These are phyloP conservation scores for Tylopilus sp. DNA, from an alignment of 1,284 basidiomycete species.

Conservation along the genomic window DNA sequence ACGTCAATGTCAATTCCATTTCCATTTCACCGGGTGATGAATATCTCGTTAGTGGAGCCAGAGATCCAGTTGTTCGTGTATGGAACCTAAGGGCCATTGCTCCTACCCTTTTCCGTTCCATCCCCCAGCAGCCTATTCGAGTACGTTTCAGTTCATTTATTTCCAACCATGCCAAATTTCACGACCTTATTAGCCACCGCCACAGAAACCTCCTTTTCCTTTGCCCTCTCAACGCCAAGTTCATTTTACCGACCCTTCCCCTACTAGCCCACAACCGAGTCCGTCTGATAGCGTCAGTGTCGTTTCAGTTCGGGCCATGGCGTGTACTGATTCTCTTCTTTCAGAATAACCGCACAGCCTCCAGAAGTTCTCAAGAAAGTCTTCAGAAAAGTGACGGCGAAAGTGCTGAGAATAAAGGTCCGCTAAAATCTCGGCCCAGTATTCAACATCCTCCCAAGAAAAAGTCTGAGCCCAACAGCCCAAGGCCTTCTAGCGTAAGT, in stretches of 20 bases:
- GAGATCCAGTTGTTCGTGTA: conserved; percentile 25
- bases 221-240: too few species aligned
- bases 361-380: too few species aligned
- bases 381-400: too few species aligned
- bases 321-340: neutral
- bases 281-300: too few species aligned
- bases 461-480: too few species aligned
- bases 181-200: neutral
- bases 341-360: conserved; percentile 3
- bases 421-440: too few species aligned
- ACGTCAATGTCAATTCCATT: conserved; percentile 17
- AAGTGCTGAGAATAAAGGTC: too few species aligned
- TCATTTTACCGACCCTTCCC: too few species aligned
- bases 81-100: conserved; percentile 27
- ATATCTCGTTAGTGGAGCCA: conserved; percentile 27
- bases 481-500: too few species aligned
- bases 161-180: neutral
- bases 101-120: conserved; percentile 28
- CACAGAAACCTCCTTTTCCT: neutral
- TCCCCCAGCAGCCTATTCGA: conserved; percentile 23
- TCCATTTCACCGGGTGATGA: conserved; percentile 29
- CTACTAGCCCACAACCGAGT: too few species aligned
- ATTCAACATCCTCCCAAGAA: too few species aligned
- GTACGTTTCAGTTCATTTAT: conserved; percentile 12
- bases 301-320: too few species aligned